A percentile compares a stretch with the other conserved stretches of the same genome.
Conservation (phyloP, 1,284 basidiomycete species). For the Rhodotorula mucilaginosa region DNA sequence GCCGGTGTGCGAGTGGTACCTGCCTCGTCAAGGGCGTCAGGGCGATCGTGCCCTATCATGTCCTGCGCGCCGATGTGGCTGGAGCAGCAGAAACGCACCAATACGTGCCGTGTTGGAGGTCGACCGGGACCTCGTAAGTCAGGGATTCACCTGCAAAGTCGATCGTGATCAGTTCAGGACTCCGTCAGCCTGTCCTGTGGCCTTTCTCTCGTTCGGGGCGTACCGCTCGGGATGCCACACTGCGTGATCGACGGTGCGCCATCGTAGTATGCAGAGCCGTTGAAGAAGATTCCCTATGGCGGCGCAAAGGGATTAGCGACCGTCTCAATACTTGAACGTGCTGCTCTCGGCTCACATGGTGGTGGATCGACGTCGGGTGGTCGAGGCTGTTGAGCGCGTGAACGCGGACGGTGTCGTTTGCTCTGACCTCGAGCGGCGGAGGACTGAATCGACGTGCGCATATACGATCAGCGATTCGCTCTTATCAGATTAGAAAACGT, state of each 20-base stretch:
- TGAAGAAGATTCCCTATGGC: conserved; percentile 22
- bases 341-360: conserved; percentile 69
- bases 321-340: conserved; percentile 51
- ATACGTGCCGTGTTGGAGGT: conserved; percentile 47
- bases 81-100: conserved; percentile 17
- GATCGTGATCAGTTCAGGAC: too few species aligned
- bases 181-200: neutral
- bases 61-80: too few species aligned
- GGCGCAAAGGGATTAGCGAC: neutral
- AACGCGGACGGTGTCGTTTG: conserved; percentile 68
- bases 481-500: neutral
- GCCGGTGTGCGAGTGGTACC: conserved; percentile 41
- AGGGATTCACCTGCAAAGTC: conserved; percentile 54
- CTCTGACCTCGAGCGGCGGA: conserved; percentile 65
- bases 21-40: neutral
- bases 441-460: conserved; percentile 49
- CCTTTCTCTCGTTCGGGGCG: neutral
- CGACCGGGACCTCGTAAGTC: conserved; percentile 77
- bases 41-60: too few species aligned
- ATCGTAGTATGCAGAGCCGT: conserved; percentile 70
- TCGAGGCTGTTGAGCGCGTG: conserved; percentile 74
- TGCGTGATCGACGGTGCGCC: conserved; percentile 79
- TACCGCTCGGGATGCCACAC: conserved; percentile 79
- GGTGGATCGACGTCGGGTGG: conserved; percentile 57
- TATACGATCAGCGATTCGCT: neutral